Conservation (phyloP, 1,139 yeast genomes). For the Kodamaea ohmeri region DNA sequence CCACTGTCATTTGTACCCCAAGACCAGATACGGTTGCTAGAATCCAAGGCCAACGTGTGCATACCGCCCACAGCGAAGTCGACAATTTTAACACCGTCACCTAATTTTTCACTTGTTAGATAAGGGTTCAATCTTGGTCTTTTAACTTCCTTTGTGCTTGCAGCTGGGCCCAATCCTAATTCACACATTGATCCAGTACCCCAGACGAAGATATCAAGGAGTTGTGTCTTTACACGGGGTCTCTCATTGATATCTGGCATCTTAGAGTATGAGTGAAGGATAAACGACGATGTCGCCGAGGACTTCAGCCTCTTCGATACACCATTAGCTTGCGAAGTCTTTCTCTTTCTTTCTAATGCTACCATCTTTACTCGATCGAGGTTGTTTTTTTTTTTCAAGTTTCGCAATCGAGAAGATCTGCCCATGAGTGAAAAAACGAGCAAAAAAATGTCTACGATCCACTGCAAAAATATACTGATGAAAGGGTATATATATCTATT, state of each 20-base stretch:
- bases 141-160: conserved; percentile 86
- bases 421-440: too few relatives aligned
- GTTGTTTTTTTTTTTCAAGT: conserved; percentile 4
- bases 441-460: too few relatives aligned
- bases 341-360: conserved; percentile 43
- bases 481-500: conserved; percentile 1
- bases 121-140: conserved; percentile 89
- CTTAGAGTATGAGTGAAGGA: conserved; percentile 49
- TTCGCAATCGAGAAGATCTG: conserved; percentile 1
- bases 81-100: conserved; percentile 50
- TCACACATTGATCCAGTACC: conserved; percentile 98
- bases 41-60: conserved; percentile 83
- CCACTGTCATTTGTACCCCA: conserved; percentile 98
- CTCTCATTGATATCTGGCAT: conserved; percentile 45
- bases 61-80: conserved; percentile 95
- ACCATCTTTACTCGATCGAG: conserved; percentile 31
- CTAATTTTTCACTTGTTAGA: conserved; percentile 56
- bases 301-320: conserved; percentile 23
- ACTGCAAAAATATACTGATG: not conserved
- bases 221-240: conserved; percentile 39
- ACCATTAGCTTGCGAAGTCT: conserved; percentile 16
- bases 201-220: conserved; percentile 82
- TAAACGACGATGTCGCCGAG: conserved; percentile 37
- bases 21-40: conserved; percentile 76
- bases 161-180: conserved; percentile 87